Evolutionary conservation across 495 filamentous ascomycete species (phyloP).

Genomic region (Aspergillus sclerotiicarbonarius): DNA sequence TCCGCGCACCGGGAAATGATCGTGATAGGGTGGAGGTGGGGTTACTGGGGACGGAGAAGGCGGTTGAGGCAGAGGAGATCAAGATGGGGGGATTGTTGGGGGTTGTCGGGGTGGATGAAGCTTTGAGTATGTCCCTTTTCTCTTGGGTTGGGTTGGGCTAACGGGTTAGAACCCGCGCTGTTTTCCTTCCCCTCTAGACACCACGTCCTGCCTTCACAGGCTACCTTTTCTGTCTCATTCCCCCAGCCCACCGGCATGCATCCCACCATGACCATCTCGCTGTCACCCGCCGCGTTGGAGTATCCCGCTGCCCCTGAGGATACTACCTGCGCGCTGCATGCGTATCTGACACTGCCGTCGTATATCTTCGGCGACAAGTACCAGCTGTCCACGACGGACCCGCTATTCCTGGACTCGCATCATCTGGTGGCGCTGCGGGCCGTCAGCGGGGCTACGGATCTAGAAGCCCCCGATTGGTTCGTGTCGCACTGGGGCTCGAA

Average conservation of each 20-base stretch:
- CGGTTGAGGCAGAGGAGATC: conserved; percentile 66
- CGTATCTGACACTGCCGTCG: conserved; percentile 85
- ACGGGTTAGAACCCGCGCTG: conserved; percentile 59
- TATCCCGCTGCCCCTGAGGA: conserved; percentile 33
- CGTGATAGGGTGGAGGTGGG: conserved; percentile 70
- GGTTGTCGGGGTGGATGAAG: conserved; percentile 71
- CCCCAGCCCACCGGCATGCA: conserved; percentile 78
- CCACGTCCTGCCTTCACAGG: conserved; percentile 50
- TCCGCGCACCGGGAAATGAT: conserved; percentile 35
- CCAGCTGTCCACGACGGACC: conserved; percentile 64
- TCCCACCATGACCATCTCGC: conserved; percentile 67
- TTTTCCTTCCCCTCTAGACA: conserved; percentile 93
- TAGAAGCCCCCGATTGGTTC: conserved; percentile 88
- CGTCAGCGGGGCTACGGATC: conserved; percentile 78
- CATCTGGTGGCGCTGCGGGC: conserved; percentile 67
- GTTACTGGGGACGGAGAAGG: conserved; percentile 66
- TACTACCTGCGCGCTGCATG: conserved; percentile 67
- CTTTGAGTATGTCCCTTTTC: conserved; percentile 54
- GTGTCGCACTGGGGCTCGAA: conserved; percentile 75
- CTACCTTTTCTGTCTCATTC: conserved; percentile 53
- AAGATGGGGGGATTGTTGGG: conserved; percentile 76
- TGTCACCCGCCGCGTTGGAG: conserved; percentile 33
- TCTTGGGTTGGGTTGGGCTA: conserved; percentile 1
- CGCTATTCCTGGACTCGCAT: conserved; percentile 70
- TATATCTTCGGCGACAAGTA: conserved; percentile 84